Conservation (phyloP, 106 monocot genomes). For the Triglochin maritima region DNA sequence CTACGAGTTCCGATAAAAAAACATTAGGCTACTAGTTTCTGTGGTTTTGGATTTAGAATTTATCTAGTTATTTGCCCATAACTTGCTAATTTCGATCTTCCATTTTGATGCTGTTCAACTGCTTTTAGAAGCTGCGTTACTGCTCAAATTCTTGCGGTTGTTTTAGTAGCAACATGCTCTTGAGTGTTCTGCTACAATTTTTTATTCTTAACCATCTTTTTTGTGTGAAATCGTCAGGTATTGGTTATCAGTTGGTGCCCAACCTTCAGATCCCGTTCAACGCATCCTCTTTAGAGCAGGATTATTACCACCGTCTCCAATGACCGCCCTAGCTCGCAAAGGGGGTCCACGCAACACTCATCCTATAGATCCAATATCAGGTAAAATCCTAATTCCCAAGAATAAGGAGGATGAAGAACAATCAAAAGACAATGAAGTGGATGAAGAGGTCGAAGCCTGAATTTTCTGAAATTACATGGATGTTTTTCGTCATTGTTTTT, state of each 20-base stretch:
- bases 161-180: no score
- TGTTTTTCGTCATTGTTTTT: no score
- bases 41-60: no score
- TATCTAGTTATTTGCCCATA: no score
- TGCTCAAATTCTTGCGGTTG: no score
- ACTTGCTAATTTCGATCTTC: no score
- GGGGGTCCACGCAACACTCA: constrained; percentile 65
- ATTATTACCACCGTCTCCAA: constrained; percentile 69
- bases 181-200: neutral
- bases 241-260: constrained; percentile 89
- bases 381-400: constrained; percentile 25
- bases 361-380: constrained; percentile 64
- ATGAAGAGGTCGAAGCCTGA: constrained; percentile 8
- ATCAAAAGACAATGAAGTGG: constrained; percentile 7
- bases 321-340: constrained; percentile 60
- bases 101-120: no score
- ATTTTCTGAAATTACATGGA: no score
- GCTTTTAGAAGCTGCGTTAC: no score
- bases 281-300: constrained; percentile 80
- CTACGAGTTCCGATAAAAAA: no score
- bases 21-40: no score
- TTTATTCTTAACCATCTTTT: neutral
- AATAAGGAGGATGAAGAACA: constrained; percentile 1
- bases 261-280: constrained; percentile 79
- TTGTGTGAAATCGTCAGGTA: constrained; percentile 32